These are phyloP conservation scores for Alternaria postmessia DNA, from an alignment of 2,329 filamentous ascomycete species.

Conservation along the genomic window DNA sequence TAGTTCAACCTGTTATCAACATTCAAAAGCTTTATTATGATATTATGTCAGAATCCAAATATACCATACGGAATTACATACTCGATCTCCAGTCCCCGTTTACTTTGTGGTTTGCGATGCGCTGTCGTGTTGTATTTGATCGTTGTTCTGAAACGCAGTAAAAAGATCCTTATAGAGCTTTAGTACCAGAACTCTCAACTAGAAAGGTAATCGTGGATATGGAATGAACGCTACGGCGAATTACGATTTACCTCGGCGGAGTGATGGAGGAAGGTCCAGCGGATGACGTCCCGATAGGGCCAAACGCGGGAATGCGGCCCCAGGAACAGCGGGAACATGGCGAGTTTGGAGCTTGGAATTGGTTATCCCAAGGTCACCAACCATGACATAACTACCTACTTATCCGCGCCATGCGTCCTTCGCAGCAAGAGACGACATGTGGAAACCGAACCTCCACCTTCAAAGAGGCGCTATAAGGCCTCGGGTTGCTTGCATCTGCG, in stretches of 20 bases:
- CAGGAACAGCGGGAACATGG: constrained; percentile 31
- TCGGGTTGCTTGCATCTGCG: constrained; percentile 26
- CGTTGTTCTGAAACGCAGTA: neutral
- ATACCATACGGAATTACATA: neutral
- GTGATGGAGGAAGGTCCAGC: constrained; percentile 18
- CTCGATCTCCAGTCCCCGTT: neutral
- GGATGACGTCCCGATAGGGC: constrained; percentile 22
- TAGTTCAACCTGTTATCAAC: neutral
- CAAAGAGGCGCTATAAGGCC: constrained; percentile 37
- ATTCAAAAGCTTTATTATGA: neutral
- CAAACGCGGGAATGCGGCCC: constrained; percentile 18
- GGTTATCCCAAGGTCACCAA: constrained; percentile 23
- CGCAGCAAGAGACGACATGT: constrained; percentile 48
- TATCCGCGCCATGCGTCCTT: constrained; percentile 45
- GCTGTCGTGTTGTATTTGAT: neutral
- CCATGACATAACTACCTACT: constrained; percentile 42
- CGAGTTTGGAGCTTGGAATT: constrained; percentile 27
- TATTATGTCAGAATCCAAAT: neutral
- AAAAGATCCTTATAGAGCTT: neutral
- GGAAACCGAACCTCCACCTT: constrained; percentile 44
- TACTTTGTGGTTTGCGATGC: neutral
- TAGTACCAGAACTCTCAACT: too few species aligned
- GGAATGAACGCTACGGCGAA: neutral
- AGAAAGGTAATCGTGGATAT: neutral
- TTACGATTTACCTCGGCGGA: neutral